phyloP scores from a whole-genome alignment of 2,329 filamentous ascomycete species.

The Fusarium transvaalense region DNA sequence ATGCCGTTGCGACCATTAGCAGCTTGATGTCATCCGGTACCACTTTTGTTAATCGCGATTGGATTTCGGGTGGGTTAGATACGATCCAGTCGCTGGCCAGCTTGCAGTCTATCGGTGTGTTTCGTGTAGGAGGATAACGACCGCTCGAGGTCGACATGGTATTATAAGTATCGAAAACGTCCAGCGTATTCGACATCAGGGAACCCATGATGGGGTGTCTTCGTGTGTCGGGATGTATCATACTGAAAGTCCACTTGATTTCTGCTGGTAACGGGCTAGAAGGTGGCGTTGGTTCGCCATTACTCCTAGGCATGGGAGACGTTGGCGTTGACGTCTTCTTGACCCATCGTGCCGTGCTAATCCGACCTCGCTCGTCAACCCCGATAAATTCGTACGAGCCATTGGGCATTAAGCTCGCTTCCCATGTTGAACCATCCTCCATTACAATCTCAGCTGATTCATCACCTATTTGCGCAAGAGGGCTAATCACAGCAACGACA shows the following conservation, averaged over 20 bases:
- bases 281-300: constrained; percentile 43
- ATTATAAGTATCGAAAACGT: constrained; percentile 77
- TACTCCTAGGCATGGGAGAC: constrained; percentile 30
- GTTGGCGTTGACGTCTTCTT: constrained; percentile 55
- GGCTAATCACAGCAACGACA: constrained; percentile 77
- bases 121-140: constrained; percentile 61
- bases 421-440: constrained; percentile 71
- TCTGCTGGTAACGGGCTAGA: constrained; percentile 53
- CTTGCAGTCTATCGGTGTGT: constrained; percentile 46
- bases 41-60: constrained; percentile 49
- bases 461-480: constrained; percentile 61
- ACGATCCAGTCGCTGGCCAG: constrained; percentile 41
- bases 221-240: constrained; percentile 75
- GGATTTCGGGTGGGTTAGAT: constrained; percentile 37
- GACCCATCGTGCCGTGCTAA: constrained; percentile 77
- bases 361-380: constrained; percentile 68
- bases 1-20: constrained; percentile 56
- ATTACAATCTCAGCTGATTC: constrained; percentile 75
- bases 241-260: constrained; percentile 79
- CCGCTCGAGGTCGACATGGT: constrained; percentile 64
- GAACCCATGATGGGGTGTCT: constrained; percentile 81
- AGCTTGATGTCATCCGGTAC: constrained; percentile 53
- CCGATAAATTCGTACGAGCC: constrained; percentile 76
- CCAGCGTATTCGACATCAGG: constrained; percentile 72
- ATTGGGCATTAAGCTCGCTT: constrained; percentile 63